Evolutionary conservation across 805 yeast genomes (phyloP), one percentile per base, ranked within the genome.

Genomic region (Saturnispora halmiae): DNA sequence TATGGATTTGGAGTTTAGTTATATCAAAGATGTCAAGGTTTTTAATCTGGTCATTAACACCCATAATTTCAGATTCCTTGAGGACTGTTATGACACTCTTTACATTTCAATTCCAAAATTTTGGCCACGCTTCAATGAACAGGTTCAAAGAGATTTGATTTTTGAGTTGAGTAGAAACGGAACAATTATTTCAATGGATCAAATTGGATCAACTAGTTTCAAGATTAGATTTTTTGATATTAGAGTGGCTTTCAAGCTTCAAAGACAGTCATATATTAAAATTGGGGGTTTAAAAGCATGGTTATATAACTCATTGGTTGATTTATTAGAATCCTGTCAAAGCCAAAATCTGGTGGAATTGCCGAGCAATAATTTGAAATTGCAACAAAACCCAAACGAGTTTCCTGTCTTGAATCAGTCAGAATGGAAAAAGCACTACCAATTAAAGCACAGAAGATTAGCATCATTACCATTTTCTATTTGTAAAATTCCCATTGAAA

Each of bases 151-250:
- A 18, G 51, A 46, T 9, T 43, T 55, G 6, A 43, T 41, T 27
- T 36, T 45, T 14, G 45, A 48, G 19, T 37, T 58, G 34, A 36
- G 48, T 11, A 51, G 42, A 36, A 55, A 49, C 48, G 61, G 63
- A 10, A 28, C 40, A 6, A 43, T 56, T 6, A 46, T 46, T 19
- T 28, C 38, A 25, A 39, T 51, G 14, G 33, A 39, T 0, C 31
- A 40, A 13, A 11, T 40, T 6, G 34, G 44, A 6, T 34, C 42
- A 7, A 42, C 40, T n/a, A 22, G 43, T 18, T 58, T 54, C 35
- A 38, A 50, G 30, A 60, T 66, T 35, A 56, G 54, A 15, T 64
- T 51, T 44, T 62, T 46, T 40, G 67, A 64, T 41, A 46, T 63
- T 18, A 52, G 67, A 31, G 52, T 61, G 15, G 56, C 67, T 2